A percentile compares a stretch with the other conserved stretches of the same genome.
Evolutionary conservation across 768 basidiomycete genomes (phyloP).

Genomic region (Mycena filopes): DNA sequence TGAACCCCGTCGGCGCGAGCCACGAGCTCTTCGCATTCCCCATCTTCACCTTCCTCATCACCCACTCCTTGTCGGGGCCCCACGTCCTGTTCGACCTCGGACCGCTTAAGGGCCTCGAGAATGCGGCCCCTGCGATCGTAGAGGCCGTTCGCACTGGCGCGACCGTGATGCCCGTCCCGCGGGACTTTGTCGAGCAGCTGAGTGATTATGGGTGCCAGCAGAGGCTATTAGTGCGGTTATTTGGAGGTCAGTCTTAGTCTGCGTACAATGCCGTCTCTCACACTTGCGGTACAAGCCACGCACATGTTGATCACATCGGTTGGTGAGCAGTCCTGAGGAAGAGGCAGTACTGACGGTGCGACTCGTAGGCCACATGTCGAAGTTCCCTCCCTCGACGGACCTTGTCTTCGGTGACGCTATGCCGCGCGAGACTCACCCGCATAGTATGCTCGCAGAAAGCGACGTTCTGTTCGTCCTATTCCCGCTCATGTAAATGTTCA

Average conservation of each 20-base stretch:
- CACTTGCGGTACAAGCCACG: slow-evolving; percentile 20
- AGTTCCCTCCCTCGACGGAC: slow-evolving; percentile 29
- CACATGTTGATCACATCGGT: slow-evolving; percentile 37
- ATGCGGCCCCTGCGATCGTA: neutral
- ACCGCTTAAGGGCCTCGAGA: too few species aligned
- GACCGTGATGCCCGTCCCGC: slow-evolving; percentile 15
- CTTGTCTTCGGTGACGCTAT: slow-evolving; percentile 32
- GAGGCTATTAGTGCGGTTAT: slow-evolving; percentile 30
- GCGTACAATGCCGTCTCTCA: neutral
- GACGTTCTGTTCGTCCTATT: slow-evolving; percentile 30
- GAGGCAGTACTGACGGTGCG: too few species aligned
- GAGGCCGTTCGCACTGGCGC: neutral
- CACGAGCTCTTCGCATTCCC: too few species aligned
- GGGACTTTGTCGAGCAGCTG: slow-evolving; percentile 29
- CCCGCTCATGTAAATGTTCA: too few species aligned
- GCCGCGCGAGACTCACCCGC: slow-evolving; percentile 11
- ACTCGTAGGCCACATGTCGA: slow-evolving; percentile 34
- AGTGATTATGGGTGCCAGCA: slow-evolving; percentile 18
- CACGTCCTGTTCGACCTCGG: too few species aligned
- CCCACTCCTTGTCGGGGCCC: too few species aligned
- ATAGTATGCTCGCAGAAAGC: slow-evolving; percentile 23
- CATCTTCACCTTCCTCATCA: too few species aligned
- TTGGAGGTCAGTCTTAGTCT: slow-evolving; percentile 30
- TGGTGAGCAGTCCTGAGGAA: neutral
- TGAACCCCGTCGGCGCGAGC: too few species aligned